These are phyloP conservation scores for Eucalyptus sp. DNA, from an alignment of 345 rosid genomes.

Conservation along the genomic window DNA sequence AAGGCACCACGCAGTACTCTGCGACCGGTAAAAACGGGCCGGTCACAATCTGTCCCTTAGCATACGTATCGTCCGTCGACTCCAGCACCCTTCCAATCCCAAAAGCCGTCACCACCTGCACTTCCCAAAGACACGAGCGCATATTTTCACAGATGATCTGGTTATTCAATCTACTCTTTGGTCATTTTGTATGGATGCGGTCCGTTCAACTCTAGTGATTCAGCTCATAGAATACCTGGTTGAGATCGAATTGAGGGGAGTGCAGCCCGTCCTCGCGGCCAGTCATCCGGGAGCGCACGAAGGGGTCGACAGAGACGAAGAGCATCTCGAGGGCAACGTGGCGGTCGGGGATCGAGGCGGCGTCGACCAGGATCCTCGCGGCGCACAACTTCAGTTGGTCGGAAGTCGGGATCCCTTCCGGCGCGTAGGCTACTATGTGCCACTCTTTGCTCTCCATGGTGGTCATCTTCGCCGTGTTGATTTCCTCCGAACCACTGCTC, in stretches of 20 bases:
- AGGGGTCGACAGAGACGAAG: constrained; percentile 31
- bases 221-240: constrained; percentile 5
- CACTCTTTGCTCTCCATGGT: constrained; percentile 21
- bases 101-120: constrained; percentile 5
- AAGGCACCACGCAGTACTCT: constrained; percentile 12
- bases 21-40: constrained; percentile 5
- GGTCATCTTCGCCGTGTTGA: neutral
- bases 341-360: constrained; percentile 7
- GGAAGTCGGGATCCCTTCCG: constrained; percentile 23
- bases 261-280: constrained; percentile 22
- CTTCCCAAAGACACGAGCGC: neutral
- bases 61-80: constrained; percentile 11
- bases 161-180: neutral
- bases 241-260: constrained; percentile 5
- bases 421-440: constrained; percentile 18
- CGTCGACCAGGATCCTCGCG: neutral
- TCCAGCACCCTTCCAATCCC: constrained; percentile 24
- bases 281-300: constrained; percentile 11
- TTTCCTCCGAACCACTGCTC: neutral
- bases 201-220: neutral
- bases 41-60: constrained; percentile 10
- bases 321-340: constrained; percentile 16
- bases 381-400: constrained; percentile 25
- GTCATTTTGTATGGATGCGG: neutral
- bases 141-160: neutral